A percentile compares a stretch with the other conserved stretches of the same genome.
Conservation (phyloP, 805 yeast species). For the Spathaspora passalidarum region DNA sequence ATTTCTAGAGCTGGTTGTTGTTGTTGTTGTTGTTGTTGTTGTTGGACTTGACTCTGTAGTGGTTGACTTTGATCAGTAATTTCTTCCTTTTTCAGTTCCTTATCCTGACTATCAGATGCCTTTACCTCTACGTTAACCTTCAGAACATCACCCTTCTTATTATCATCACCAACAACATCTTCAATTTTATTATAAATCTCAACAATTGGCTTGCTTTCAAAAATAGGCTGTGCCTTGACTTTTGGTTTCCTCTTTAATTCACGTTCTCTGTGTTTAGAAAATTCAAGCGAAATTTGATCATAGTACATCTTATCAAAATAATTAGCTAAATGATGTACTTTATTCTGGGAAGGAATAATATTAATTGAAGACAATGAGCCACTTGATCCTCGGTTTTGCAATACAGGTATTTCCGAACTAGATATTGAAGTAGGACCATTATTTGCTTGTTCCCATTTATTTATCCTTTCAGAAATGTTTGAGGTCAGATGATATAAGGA, state of each 20-base stretch:
- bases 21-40: not conserved
- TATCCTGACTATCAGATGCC: constrained; percentile 5
- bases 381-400: constrained; percentile 14
- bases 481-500: constrained; percentile 17
- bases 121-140: not conserved
- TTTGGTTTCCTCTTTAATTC: constrained; percentile 64
- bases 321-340: constrained; percentile 62
- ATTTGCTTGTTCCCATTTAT: constrained; percentile 11
- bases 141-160: constrained; percentile 5
- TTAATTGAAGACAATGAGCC: constrained; percentile 8
- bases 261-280: constrained; percentile 79
- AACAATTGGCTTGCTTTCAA: constrained; percentile 79
- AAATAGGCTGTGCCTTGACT: constrained; percentile 67
- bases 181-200: constrained; percentile 85
- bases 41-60: not conserved
- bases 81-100: constrained; percentile 9
- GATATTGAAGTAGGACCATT: not conserved
- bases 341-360: constrained; percentile 13
- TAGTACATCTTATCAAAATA: constrained; percentile 74
- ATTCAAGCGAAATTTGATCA: constrained; percentile 78
- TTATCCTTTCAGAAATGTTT: constrained; percentile 15
- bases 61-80: too few relatives aligned
- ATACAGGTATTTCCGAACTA: not conserved
- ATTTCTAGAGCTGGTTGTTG: constrained; percentile 16
- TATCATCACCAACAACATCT: constrained; percentile 67